These are phyloP conservation scores for Leccinum fibrillosum DNA, from an alignment of 768 basidiomycete species.

Conservation along the genomic window DNA sequence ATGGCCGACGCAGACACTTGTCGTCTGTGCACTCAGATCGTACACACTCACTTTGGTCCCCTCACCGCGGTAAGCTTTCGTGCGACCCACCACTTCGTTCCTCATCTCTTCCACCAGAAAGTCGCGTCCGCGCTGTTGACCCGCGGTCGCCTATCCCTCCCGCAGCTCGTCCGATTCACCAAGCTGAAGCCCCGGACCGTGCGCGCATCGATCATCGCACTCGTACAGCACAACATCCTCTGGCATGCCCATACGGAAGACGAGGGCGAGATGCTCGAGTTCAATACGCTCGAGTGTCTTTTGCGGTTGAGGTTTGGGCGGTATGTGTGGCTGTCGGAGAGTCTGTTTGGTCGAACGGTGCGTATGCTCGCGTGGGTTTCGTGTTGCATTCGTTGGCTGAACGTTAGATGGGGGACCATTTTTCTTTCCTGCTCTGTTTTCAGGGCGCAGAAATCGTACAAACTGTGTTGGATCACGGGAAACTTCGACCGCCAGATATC, in stretches of 20 bases:
- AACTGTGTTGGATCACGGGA: slow-evolving; percentile 79
- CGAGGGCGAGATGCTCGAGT: slow-evolving; percentile 74
- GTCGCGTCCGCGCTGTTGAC: slow-evolving; percentile 72
- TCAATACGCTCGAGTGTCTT: slow-evolving; percentile 82
- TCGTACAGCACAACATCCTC: slow-evolving; percentile 89
- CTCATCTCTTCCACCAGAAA: slow-evolving; percentile 43
- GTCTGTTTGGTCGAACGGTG: slow-evolving; percentile 69
- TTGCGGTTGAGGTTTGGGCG: slow-evolving; percentile 79
- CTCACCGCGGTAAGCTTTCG: slow-evolving; percentile 54
- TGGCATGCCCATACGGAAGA: slow-evolving; percentile 77
- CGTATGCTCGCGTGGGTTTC: slow-evolving; percentile 23
- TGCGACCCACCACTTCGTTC: not conserved
- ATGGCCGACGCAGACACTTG: slow-evolving; percentile 69
- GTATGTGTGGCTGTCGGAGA: slow-evolving; percentile 71
- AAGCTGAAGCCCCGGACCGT: slow-evolving; percentile 63
- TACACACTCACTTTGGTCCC: slow-evolving; percentile 63
- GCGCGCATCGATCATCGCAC: slow-evolving; percentile 67
- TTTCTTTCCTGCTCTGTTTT: not conserved
- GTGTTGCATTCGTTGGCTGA: not conserved
- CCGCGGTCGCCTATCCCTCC: slow-evolving; percentile 75
- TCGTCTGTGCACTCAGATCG: slow-evolving; percentile 58
- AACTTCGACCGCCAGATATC: slow-evolving; percentile 74
- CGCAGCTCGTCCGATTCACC: slow-evolving; percentile 67
- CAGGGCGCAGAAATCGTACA: slow-evolving; percentile 78
- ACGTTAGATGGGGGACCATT: not conserved